Percentiles rank a stretch among this genome's conserved stretches.
Conservation (phyloP, 805 yeast genomes). For the Nematodospora valgi region DNA sequence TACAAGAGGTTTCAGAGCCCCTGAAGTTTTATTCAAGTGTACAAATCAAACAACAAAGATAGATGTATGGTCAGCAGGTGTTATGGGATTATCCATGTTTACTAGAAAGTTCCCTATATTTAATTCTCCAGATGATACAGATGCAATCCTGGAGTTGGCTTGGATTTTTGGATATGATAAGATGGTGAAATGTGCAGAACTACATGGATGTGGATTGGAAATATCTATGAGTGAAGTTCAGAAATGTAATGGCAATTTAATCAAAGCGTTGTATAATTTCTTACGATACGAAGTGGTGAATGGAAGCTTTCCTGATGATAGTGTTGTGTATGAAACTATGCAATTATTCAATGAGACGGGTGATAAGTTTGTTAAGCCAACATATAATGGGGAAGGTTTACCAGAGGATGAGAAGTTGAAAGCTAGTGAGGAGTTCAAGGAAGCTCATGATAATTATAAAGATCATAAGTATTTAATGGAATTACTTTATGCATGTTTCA, state of each 20-base stretch:
- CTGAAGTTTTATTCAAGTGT: conserved; percentile 87
- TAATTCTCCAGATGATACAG: conserved; percentile 90
- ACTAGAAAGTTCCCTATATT: conserved; percentile 87
- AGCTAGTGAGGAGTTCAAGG: conserved; percentile 14
- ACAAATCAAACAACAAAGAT: conserved; percentile 76
- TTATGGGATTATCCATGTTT: conserved; percentile 74
- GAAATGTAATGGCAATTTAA: conserved; percentile 28
- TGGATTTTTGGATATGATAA: conserved; percentile 72
- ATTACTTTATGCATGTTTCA: conserved; percentile 54
- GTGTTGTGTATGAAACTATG: conserved; percentile 67
- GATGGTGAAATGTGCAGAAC: conserved; percentile 70
- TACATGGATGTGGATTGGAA: conserved; percentile 89
- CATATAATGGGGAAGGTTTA: conserved; percentile 3
- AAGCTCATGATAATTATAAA: conserved; percentile 25
- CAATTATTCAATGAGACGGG: conserved; percentile 45
- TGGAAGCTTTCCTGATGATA: conserved; percentile 64
- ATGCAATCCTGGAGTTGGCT: conserved; percentile 83
- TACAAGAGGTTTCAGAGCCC: conserved; percentile 92
- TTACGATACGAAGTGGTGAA: conserved; percentile 44
- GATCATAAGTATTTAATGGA: conserved; percentile 50
- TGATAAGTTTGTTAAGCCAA: conserved; percentile 26
- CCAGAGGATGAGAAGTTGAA: conserved; percentile 11
- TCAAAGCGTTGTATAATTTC: conserved; percentile 26
- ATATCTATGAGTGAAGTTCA: conserved; percentile 23
- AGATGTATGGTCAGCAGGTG: conserved; percentile 93